Evolutionary conservation across 805 yeast genomes (phyloP).

Genomic region (Zygotorulaspora chibaensis): DNA sequence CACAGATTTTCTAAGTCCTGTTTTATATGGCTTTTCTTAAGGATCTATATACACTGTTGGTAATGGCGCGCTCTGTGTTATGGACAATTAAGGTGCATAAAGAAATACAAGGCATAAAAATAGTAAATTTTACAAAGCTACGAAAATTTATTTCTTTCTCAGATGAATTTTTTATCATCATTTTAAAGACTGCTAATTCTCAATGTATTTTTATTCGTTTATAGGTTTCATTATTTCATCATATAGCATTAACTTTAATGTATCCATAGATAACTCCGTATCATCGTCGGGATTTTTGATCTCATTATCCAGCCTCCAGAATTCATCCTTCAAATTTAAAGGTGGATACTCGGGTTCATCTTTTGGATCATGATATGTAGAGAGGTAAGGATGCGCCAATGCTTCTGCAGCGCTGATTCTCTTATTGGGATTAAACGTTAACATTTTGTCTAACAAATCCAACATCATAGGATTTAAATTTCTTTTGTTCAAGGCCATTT

Average conservation of each 20-base stretch:
- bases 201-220: slow-evolving; percentile 11
- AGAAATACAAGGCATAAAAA: not conserved
- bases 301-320: slow-evolving; percentile 42
- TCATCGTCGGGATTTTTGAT: slow-evolving; percentile 41
- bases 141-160: not conserved
- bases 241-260: slow-evolving; percentile 69
- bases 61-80: not conserved
- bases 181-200: no score
- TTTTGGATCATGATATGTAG: slow-evolving; percentile 62
- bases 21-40: no score
- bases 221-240: slow-evolving; percentile 68
- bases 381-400: slow-evolving; percentile 65
- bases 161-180: no score
- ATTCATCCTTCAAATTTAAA: slow-evolving; percentile 34
- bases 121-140: not conserved
- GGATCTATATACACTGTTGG: not conserved
- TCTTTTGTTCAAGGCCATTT: slow-evolving; percentile 26
- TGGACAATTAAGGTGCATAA: not conserved
- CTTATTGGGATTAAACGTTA: slow-evolving; percentile 70
- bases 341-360: slow-evolving; percentile 57
- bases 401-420: slow-evolving; percentile 74
- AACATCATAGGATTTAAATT: slow-evolving; percentile 43
- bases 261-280: slow-evolving; percentile 68
- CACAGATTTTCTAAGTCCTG: no score
- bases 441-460: slow-evolving; percentile 63